These are phyloP conservation scores for Botryotinia narcissicola DNA, from an alignment of 2,329 filamentous ascomycete species.

Conservation along the genomic window DNA sequence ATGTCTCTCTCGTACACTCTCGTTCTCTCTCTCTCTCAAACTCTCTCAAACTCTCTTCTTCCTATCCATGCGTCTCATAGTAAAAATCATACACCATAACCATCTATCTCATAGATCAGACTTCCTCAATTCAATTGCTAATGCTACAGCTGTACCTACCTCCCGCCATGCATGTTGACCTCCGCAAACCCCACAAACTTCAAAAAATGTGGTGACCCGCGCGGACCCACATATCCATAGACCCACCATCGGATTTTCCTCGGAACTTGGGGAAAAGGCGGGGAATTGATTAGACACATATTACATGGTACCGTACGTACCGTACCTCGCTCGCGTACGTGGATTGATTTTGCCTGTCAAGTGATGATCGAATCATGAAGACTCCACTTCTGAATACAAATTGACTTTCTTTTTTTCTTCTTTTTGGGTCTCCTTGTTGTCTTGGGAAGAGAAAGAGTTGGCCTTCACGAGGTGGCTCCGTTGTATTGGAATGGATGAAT, in stretches of 20 bases:
- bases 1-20: neutral
- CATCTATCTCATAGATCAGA: neutral
- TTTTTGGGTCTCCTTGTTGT: neutral
- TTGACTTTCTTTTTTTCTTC: neutral
- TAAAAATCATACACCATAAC: neutral
- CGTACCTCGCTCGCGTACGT: neutral
- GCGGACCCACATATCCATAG: neutral
- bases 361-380: neutral
- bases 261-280: constrained; percentile 8
- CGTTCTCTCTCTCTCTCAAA: too few relatives aligned
- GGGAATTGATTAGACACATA: neutral
- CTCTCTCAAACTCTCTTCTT: neutral
- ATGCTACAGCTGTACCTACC: neutral
- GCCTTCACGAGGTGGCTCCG: neutral
- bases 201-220: neutral
- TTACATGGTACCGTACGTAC: neutral
- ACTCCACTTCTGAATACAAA: neutral
- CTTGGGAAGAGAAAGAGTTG: neutral
- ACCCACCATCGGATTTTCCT: neutral
- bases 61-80: neutral
- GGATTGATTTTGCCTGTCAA: neutral
- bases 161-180: neutral
- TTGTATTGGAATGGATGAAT: neutral
- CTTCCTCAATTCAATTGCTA: neutral
- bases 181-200: neutral